Conservation (phyloP, 306 rosid species). For the Pueraria montana region DNA sequence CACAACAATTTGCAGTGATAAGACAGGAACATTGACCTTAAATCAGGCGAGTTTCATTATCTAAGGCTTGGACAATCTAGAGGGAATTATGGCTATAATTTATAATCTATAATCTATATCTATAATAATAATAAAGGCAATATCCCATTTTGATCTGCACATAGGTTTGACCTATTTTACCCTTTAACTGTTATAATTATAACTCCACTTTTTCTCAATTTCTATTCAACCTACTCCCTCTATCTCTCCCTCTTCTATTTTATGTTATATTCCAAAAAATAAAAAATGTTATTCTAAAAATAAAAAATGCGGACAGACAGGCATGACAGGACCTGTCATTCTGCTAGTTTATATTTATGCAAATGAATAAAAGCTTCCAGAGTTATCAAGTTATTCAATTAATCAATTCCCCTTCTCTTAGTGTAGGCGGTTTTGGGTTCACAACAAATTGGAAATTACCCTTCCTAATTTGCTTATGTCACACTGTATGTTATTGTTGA, state of each 20-base stretch:
- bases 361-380: conserved; percentile 35
- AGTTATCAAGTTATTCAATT: background rate
- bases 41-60: conserved; percentile 66
- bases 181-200: background rate
- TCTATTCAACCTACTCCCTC: background rate
- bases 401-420: background rate
- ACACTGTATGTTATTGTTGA: background rate
- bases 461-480: conserved; percentile 17
- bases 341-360: conserved; percentile 13
- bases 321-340: background rate
- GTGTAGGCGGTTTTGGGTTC: conserved; percentile 44
- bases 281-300: background rate
- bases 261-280: background rate
- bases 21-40: conserved; percentile 96
- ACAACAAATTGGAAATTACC: conserved; percentile 14
- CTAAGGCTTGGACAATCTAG: conserved; percentile 32
- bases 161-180: background rate
- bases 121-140: background rate
- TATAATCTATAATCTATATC: background rate
- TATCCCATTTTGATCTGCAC: background rate
- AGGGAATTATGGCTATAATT: conserved; percentile 32
- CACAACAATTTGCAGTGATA: conserved; percentile 98
- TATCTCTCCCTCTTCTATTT: background rate
- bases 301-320: background rate
- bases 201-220: background rate